Conservation (phyloP, 129 eudicot genomes). For the Lonicera japonica region DNA sequence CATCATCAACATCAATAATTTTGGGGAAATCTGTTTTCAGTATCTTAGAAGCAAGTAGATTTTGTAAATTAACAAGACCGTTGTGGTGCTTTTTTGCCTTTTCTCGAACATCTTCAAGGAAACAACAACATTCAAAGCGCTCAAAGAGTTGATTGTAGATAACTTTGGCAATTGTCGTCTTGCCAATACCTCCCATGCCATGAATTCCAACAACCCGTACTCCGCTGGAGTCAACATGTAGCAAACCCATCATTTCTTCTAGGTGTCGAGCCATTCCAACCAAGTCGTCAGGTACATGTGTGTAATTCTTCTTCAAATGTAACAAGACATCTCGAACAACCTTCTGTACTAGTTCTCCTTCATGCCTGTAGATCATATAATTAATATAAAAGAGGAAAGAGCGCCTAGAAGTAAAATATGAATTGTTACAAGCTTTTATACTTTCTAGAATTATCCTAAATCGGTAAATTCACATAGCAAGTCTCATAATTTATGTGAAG, state of each 20-base stretch:
- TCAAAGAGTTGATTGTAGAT: constrained; percentile 3
- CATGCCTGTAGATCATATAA: neutral
- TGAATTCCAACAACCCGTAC: neutral
- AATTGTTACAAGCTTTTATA: too few species aligned
- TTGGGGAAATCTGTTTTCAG: too few species aligned
- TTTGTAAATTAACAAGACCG: neutral
- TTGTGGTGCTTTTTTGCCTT: neutral
- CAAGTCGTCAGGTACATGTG: neutral
- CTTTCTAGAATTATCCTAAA: too few species aligned
- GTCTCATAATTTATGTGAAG: too few species aligned
- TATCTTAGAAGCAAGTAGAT: neutral
- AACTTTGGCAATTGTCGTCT: constrained; percentile 11
- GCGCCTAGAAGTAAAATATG: neutral
- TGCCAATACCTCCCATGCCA: constrained; percentile 19
- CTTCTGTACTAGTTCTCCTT: neutral
- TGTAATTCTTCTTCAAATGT: neutral
- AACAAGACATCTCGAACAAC: neutral
- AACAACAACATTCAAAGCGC: constrained; percentile 1
- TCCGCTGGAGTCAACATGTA: neutral
- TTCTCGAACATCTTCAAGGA: constrained; percentile 9
- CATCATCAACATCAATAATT: neutral
- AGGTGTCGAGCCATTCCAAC: neutral
- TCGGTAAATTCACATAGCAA: too few species aligned
- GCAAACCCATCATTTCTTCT: neutral
- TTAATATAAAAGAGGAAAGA: neutral